Evolutionary conservation across 768 basidiomycete genomes (phyloP), one percentile per base, ranked within the genome.

Genomic region (Psilocybe cubensis): DNA sequence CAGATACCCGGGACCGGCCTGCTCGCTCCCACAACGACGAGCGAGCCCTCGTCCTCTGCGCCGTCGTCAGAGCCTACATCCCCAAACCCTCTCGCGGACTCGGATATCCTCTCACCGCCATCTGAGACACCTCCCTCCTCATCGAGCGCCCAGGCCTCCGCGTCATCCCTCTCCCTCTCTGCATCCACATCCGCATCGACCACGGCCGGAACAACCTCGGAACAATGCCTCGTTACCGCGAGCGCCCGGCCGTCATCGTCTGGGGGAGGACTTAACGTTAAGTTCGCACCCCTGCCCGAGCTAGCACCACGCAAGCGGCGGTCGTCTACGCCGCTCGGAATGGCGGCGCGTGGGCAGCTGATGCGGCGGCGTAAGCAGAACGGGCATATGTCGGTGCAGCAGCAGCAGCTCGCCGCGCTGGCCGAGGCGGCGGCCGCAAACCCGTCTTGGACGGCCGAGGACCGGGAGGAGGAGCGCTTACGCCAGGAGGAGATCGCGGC

Each of bases 251-350:
- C n/a, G n/a, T n/a, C n/a, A n/a, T n/a, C n/a, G n/a, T n/a, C n/a
- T n/a, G n/a, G n/a, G n/a, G n/a, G n/a, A n/a, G n/a, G n/a, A n/a
- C 66, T 74, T 35, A 79, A 72, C 48, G 79, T 88, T 42, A 80
- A 75, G 59, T 88, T 88, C 53, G 86, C 86, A 1, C 86, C 86
- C 0, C 70, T 88, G 21, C 86, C 86, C 1, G 73, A 81, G 55
- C 67, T 79, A 1, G 82, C 76, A 18, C 81, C 81, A 2, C 75
- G 78, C 20, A 79, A 78, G 61, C 78, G 81, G 43, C 76, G 79
- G 20, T 82, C 77, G 4, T 66, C 74, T 33, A 72, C 74, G 3
- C 86, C 85, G 4, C 70, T 87, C 3, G 86, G 86, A 3, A 79
- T 84, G 58, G 79, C 84, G 28, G 83, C 79, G 1, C 78, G 81